Base-by-base conservation (phyloP, 257 asterid genomes). In the Leonotis leonurus region DNA sequence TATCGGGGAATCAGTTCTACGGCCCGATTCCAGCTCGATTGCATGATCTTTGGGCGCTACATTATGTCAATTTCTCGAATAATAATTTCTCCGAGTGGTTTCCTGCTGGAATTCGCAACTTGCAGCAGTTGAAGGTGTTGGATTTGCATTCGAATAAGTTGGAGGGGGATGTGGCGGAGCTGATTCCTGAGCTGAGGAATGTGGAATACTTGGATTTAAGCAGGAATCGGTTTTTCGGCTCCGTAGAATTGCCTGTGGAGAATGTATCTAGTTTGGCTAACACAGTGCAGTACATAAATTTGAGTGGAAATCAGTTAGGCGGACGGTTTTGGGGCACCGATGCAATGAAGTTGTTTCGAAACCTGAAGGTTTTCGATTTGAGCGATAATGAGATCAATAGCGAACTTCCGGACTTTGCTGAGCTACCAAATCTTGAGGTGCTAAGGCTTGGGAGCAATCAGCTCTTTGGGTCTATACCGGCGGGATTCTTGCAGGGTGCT, bases 161-260 rank as follows among this genome's bases (percentile, higher is more conserved):
- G 17, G 63, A 59, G 77, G 97, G 94, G 35, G 89, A 73, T 75
- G 75, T 83, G 14, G 41, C 48, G 49, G 79, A 41, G 27, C 27
- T 89, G 68, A 74, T 90, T 60, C 75, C 81, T 3, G 81, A 78
- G 60, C 73, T 90, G 69, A 83, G 88, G 80, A 80, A 78, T 74
- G 65, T 83, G 71, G 94, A 83, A 37, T 56, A 81, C 73, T 73
- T 89, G 74, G 97, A 89, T 82, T 86, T 89, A 76, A 86, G 97
- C 75, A 57, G 70, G 44, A 89, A 89, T 65, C 45, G 39, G 30
- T 87, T 90, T 60, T 73, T 51, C 21, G 94, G 95, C 58, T 82
- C 87, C 4, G 3, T 89, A 55, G 78, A 74, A 21, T 66, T 81
- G 75, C 64, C 73, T 32, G 77, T 46, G 52, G 87, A 76, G 55